Evolutionary conservation across 768 basidiomycete genomes (phyloP).

Genomic region (Glaciozyma antarctica): DNA sequence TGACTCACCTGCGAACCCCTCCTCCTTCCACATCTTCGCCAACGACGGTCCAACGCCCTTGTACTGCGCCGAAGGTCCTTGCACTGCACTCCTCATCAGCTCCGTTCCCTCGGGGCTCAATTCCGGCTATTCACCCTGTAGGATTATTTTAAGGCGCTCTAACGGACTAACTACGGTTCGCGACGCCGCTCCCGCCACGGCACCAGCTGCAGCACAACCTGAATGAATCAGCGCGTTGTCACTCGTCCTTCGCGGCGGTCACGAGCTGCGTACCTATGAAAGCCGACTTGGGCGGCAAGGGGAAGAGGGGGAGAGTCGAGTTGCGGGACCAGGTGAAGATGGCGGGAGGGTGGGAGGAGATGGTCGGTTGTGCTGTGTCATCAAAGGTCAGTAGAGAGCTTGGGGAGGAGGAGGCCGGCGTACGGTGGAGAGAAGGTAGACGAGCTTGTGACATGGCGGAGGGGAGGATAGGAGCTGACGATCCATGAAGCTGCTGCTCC

Average conservation of each 20-base stretch:
- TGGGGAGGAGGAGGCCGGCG: too few species aligned
- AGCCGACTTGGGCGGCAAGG: not conserved
- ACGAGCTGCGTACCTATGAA: not conserved
- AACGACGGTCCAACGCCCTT: conserved; percentile 75
- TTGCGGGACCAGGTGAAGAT: not conserved
- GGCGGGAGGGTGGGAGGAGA: not conserved
- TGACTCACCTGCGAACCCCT: conserved; percentile 55
- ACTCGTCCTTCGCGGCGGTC: not conserved
- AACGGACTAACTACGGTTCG: conserved; percentile 86
- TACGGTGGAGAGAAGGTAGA: too few species aligned
- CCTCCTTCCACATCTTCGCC: conserved; percentile 82
- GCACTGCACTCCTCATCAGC: conserved; percentile 38
- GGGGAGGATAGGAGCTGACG: too few species aligned
- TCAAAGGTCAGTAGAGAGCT: not conserved
- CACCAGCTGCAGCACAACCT: conserved; percentile 32
- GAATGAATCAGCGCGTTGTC: conserved; percentile 1
- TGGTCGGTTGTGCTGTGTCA: not conserved
- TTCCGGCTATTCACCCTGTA: conserved; percentile 38
- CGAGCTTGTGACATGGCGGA: too few species aligned
- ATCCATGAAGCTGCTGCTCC: too few species aligned
- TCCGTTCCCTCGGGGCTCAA: not conserved
- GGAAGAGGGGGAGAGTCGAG: not conserved
- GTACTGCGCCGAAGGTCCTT: conserved; percentile 58
- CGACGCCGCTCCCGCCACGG: conserved; percentile 50
- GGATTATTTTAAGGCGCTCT: conserved; percentile 90